A percentile compares a stretch with the other conserved stretches of the same genome.
phyloP scores from a whole-genome alignment of 1,284 basidiomycete genomes.

The Nidula niveotomentosa region DNA sequence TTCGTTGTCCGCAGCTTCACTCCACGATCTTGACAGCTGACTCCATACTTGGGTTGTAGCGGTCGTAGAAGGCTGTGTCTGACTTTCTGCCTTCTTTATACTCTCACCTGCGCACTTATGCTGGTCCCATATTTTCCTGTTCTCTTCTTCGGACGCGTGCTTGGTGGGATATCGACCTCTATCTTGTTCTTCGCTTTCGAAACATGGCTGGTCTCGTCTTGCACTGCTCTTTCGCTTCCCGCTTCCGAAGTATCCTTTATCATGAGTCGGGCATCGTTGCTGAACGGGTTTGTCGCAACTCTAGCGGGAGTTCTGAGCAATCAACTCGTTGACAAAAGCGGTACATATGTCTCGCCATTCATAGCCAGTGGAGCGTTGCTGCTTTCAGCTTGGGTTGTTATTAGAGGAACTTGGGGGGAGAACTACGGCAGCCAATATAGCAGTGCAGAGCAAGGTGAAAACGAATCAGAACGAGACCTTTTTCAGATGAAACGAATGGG shows the following conservation, averaged over 20 bases:
- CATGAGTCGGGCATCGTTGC: constrained; percentile 67
- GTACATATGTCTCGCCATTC: constrained; percentile 61
- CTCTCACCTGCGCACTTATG: constrained; percentile 56
- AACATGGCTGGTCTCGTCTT: constrained; percentile 69
- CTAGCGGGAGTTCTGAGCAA: constrained; percentile 66
- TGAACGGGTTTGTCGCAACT: constrained; percentile 72
- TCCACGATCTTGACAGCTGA: not conserved
- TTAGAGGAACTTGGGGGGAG: constrained; percentile 60
- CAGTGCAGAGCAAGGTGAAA: constrained; percentile 23
- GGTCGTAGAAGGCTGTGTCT: constrained; percentile 69
- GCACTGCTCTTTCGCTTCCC: constrained; percentile 48
- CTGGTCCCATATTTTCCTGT: constrained; percentile 55
- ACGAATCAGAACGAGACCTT: constrained; percentile 17
- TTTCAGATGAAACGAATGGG: constrained; percentile 54
- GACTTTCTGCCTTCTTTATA: constrained; percentile 66
- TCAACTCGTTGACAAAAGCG: constrained; percentile 47
- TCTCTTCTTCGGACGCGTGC: constrained; percentile 58
- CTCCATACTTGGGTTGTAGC: constrained; percentile 26
- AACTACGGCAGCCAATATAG: constrained; percentile 59
- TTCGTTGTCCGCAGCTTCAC: no score
- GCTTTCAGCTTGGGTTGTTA: constrained; percentile 52
- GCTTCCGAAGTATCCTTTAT: constrained; percentile 64
- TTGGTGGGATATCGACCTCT: constrained; percentile 70
- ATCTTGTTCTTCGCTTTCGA: constrained; percentile 77
- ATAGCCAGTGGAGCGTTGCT: constrained; percentile 59